phyloP scores from a whole-genome alignment of 2,329 filamentous ascomycete genomes.

The Stachybotrys echinatus region DNA sequence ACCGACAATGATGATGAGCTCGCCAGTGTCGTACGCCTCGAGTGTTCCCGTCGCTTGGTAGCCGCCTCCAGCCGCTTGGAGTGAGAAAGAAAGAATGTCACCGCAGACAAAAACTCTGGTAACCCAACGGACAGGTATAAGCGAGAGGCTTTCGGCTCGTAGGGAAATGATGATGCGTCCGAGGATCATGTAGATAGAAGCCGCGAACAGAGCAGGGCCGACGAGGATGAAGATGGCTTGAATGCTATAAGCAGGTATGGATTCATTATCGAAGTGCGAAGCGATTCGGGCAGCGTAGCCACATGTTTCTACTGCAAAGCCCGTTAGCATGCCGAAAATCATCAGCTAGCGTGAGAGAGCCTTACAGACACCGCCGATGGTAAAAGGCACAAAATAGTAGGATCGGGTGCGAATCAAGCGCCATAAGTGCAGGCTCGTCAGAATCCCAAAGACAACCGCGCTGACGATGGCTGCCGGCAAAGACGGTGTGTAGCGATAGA shows the following conservation, averaged over 20 bases:
- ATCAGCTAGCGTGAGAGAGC: slow-evolving; percentile 3
- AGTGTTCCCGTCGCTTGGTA: slow-evolving; percentile 15
- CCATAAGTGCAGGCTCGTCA: slow-evolving; percentile 39
- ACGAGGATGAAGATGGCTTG: slow-evolving; percentile 39
- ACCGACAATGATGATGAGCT: slow-evolving; percentile 49
- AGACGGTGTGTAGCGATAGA: slow-evolving; percentile 30
- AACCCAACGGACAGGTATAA: slow-evolving; percentile 33
- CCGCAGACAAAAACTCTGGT: slow-evolving; percentile 51
- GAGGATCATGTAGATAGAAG: slow-evolving; percentile 46
- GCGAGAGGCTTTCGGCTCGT: slow-evolving; percentile 23
- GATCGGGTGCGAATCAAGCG: slow-evolving; percentile 37
- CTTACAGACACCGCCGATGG: slow-evolving; percentile 42
- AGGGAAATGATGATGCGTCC: slow-evolving; percentile 36
- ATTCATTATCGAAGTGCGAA: slow-evolving; percentile 1
- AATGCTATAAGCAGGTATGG: slow-evolving; percentile 11
- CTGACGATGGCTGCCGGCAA: slow-evolving; percentile 29
- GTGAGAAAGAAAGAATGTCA: slow-evolving; percentile 46
- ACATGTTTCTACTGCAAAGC: slow-evolving; percentile 34
- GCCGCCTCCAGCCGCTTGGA: slow-evolving; percentile 42
- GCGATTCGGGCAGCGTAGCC: slow-evolving; percentile 24
- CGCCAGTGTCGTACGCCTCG: slow-evolving; percentile 24
- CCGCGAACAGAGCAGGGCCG: slow-evolving; percentile 41
- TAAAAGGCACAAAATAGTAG: slow-evolving; percentile 46
- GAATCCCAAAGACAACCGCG: slow-evolving; percentile 31
- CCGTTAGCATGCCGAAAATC: background rate